phyloP scores from a whole-genome alignment of 768 basidiomycete species.

The Agrocybe praecox region DNA sequence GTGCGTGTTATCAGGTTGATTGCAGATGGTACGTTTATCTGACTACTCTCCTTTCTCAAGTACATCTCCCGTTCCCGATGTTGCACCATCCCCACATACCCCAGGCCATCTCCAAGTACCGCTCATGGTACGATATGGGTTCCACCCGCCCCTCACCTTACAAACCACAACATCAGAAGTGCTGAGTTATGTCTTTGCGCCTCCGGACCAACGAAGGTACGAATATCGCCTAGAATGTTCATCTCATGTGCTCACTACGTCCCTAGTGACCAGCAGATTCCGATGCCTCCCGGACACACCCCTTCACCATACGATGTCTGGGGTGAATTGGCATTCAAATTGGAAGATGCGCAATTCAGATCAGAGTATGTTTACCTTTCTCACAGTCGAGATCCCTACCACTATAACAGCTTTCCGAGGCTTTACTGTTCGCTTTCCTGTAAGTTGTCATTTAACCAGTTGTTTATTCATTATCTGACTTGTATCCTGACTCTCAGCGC shows the following conservation, averaged over 20 bases:
- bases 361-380: slow-evolving; percentile 71
- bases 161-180: slow-evolving; percentile 68
- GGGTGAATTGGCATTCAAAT: slow-evolving; percentile 73
- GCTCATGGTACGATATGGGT: slow-evolving; percentile 49
- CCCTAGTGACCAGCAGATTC: slow-evolving; percentile 38
- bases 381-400: slow-evolving; percentile 25
- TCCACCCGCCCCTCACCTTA: slow-evolving; percentile 53
- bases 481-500: slow-evolving; percentile 10
- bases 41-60: slow-evolving; percentile 11
- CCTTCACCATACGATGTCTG: slow-evolving; percentile 64
- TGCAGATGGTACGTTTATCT: neutral
- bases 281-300: slow-evolving; percentile 34
- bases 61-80: slow-evolving; percentile 26
- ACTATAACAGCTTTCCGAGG: slow-evolving; percentile 23
- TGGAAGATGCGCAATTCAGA: slow-evolving; percentile 74
- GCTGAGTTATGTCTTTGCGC: slow-evolving; percentile 73
- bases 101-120: slow-evolving; percentile 31
- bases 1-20: slow-evolving; percentile 26
- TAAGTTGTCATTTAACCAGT: slow-evolving; percentile 7
- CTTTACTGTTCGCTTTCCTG: slow-evolving; percentile 10
- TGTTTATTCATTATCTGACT: slow-evolving; percentile 10
- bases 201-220: slow-evolving; percentile 59
- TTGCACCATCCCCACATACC: slow-evolving; percentile 20
- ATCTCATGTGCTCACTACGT: slow-evolving; percentile 14
- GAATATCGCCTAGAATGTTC: slow-evolving; percentile 26